Percentiles rank a stretch among this genome's conserved stretches.
Evolutionary conservation across 2,329 filamentous ascomycete genomes (phyloP).

Genomic region (Chaetomium strumarium): DNA sequence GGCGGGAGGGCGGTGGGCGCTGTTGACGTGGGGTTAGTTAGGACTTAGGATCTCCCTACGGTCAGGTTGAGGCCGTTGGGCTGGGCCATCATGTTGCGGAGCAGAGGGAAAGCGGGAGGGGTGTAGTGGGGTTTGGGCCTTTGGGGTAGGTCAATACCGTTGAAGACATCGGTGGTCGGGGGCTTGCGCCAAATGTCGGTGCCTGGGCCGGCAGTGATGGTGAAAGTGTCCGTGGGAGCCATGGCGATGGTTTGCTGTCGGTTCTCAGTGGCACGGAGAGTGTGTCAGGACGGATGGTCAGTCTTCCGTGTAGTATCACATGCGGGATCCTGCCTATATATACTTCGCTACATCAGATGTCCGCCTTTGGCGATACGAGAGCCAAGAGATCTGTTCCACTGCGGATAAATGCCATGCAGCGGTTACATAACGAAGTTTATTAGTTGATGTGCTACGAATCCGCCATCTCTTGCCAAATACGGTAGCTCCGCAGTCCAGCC

Average conservation of each 20-base stretch:
- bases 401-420: background rate
- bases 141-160: slow-evolving; percentile 41
- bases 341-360: background rate
- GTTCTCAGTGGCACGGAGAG: no score
- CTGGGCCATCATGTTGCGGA: slow-evolving; percentile 3
- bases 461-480: background rate
- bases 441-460: no score
- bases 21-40: slow-evolving; percentile 9
- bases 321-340: background rate
- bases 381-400: background rate
- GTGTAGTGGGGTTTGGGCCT: background rate
- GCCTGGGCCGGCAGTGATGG: slow-evolving; percentile 49
- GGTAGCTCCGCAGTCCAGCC: background rate
- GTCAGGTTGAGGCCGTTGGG: no score
- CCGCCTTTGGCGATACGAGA: background rate
- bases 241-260: background rate
- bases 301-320: background rate
- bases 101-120: slow-evolving; percentile 18
- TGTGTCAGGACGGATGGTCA: background rate
- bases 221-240: slow-evolving; percentile 34
- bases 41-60: background rate
- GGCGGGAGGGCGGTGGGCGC: slow-evolving; percentile 16
- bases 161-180: slow-evolving; percentile 59
- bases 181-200: slow-evolving; percentile 78
- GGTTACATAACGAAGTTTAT: background rate